Percentiles rank a stretch among this genome's conserved stretches.
These are phyloP conservation scores for Globomyces pollinis-pini DNA, from an alignment of 192 early-diverging fungal genomes.

Conservation along the genomic window DNA sequence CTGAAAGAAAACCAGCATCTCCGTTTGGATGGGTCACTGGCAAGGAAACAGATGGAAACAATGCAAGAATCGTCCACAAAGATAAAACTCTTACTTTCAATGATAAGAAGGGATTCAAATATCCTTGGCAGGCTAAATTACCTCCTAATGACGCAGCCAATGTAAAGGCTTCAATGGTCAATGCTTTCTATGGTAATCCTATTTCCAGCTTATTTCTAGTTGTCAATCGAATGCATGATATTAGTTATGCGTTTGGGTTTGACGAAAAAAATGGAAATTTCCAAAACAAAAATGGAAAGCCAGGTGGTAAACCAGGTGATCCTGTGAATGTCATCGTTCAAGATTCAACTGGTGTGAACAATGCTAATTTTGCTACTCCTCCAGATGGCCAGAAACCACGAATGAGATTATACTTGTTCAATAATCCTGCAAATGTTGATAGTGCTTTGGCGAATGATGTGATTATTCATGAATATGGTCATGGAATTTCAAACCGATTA, in stretches of 20 bases:
- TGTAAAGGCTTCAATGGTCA: slow-evolving; percentile 42
- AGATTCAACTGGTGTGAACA: slow-evolving; percentile 40
- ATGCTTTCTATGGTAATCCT: slow-evolving; percentile 53
- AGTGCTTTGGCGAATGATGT: slow-evolving; percentile 43
- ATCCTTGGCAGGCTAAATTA: too few species aligned
- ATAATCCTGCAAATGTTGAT: slow-evolving; percentile 37
- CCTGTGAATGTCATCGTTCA: slow-evolving; percentile 50
- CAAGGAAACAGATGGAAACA: too few species aligned
- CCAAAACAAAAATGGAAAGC: slow-evolving; percentile 28
- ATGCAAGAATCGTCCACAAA: too few species aligned
- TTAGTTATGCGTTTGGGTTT: slow-evolving; percentile 56
- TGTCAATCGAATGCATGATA: slow-evolving; percentile 51
- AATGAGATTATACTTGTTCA: slow-evolving; percentile 48
- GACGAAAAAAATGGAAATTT: slow-evolving; percentile 66
- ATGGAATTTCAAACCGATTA: slow-evolving; percentile 51
- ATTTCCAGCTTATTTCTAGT: too few species aligned
- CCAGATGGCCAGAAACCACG: slow-evolving; percentile 42
- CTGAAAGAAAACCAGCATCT: too few species aligned
- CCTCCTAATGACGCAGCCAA: too few species aligned
- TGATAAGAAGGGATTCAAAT: too few species aligned
- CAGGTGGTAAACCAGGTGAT: slow-evolving; percentile 25
- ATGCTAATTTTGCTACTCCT: slow-evolving; percentile 57
- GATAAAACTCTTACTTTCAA: too few species aligned
- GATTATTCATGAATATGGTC: slow-evolving; percentile 56
- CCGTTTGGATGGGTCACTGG: too few species aligned